Evolutionary conservation across 202 grass and related monocot genomes (phyloP).

Genomic region (Elaeis oleifera): DNA sequence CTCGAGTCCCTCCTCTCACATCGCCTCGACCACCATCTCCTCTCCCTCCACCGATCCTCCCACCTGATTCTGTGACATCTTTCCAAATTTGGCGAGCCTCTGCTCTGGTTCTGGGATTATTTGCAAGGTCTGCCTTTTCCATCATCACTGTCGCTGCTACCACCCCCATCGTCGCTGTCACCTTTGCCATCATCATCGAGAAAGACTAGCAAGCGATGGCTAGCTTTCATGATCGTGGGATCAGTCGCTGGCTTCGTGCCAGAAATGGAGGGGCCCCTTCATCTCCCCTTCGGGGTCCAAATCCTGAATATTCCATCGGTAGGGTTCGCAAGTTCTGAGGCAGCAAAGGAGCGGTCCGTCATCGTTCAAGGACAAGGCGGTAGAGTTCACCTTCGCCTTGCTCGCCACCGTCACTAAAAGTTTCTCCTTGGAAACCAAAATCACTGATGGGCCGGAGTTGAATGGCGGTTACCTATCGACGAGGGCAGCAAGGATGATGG

Average conservation of each 20-base stretch:
- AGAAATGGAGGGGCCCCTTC: constrained; percentile 24
- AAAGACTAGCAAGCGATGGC: constrained; percentile 29
- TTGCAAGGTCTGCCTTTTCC: constrained; percentile 19
- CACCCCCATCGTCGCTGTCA: neutral
- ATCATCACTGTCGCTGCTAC: neutral
- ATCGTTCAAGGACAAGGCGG: constrained; percentile 53
- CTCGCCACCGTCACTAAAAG: constrained; percentile 52
- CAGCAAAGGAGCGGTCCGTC: constrained; percentile 84
- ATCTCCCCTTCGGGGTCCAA: constrained; percentile 40
- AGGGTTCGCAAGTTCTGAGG: constrained; percentile 58
- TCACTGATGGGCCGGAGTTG: constrained; percentile 47
- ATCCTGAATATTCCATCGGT: constrained; percentile 51
- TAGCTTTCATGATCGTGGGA: constrained; percentile 52
- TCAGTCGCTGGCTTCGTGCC: constrained; percentile 35
- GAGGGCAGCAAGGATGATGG: constrained; percentile 75
- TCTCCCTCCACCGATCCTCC: constrained; percentile 51
- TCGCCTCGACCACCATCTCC: constrained; percentile 59
- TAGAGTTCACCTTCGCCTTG: constrained; percentile 51
- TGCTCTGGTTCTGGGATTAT: constrained; percentile 37
- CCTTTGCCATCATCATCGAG: neutral
- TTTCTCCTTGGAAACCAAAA: constrained; percentile 58
- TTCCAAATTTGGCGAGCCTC: constrained; percentile 20
- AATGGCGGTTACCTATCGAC: constrained; percentile 18
- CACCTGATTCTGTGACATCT: constrained; percentile 31
- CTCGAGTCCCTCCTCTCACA: constrained; percentile 74